phyloP scores from a whole-genome alignment of 1,284 basidiomycete species.

The Golubevia sp. region DNA sequence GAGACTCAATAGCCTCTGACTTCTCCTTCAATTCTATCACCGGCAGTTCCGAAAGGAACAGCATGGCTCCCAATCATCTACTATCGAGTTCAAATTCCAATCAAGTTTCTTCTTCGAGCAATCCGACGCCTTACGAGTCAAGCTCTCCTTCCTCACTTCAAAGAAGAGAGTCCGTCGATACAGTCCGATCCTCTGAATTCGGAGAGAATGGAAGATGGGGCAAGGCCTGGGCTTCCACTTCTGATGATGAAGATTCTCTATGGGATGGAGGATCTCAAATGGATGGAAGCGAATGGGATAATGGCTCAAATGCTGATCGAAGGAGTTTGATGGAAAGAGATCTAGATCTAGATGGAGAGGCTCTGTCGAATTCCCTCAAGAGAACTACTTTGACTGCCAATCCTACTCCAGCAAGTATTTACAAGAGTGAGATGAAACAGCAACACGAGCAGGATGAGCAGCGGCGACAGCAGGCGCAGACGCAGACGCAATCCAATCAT shows the following conservation, averaged over 20 bases:
- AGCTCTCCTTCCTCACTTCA: neutral
- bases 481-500: no score
- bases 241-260: constrained; percentile 43
- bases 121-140: neutral
- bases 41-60: constrained; percentile 6
- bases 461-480: no score
- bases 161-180: constrained; percentile 36
- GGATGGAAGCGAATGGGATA: neutral
- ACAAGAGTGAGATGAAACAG: no score
- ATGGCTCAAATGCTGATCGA: neutral
- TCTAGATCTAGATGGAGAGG: constrained; percentile 1
- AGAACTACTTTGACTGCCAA: neutral
- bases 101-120: no score
- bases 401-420: no score
- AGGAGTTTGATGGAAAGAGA: neutral
- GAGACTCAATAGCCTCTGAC: constrained; percentile 35
- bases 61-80: no score
- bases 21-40: constrained; percentile 43
- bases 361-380: constrained; percentile 16
- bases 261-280: constrained; percentile 10
- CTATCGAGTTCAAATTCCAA: no score
- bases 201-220: constrained; percentile 45
- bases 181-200: constrained; percentile 45
- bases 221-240: constrained; percentile 30
- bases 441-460: no score